Evolutionary conservation across 306 rosid species (phyloP).

Genomic region (Inga oerstediana): DNA sequence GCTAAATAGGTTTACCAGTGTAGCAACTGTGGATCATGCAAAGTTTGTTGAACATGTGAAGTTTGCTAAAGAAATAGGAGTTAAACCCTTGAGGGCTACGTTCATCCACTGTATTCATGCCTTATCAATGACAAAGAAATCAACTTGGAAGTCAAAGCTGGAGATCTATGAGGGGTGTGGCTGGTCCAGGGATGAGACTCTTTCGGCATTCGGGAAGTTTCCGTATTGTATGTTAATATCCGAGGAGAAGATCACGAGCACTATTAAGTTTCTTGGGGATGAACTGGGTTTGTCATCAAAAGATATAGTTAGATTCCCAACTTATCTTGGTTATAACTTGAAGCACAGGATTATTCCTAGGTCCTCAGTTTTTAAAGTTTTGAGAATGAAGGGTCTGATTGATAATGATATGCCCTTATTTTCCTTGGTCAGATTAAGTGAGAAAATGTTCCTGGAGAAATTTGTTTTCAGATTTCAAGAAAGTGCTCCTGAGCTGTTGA

Average conservation of each 20-base stretch:
- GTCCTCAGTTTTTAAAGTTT: not conserved
- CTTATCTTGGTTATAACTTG: not conserved
- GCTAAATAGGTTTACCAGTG: not conserved
- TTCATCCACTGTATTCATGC: not conserved
- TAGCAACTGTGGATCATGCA: not conserved
- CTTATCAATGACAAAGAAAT: not conserved
- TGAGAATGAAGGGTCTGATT: not conserved
- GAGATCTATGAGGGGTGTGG: not conserved
- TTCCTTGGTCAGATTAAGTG: not conserved
- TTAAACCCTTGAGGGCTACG: not conserved
- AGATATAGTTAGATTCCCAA: not conserved
- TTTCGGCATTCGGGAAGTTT: not conserved
- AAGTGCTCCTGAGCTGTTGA: not conserved
- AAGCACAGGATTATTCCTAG: conserved; percentile 9
- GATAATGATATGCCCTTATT: not conserved
- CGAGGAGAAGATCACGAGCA: not conserved
- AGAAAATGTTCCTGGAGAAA: not conserved
- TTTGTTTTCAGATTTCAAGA: not conserved
- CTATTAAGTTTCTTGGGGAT: not conserved
- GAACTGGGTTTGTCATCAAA: not conserved
- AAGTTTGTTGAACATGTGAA: conserved; percentile 17
- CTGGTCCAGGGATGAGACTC: not conserved
- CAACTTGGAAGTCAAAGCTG: not conserved
- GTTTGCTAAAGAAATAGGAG: not conserved
- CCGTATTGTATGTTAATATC: not conserved